A percentile compares a stretch with the other conserved stretches of the same genome.
Conservation (phyloP, 768 basidiomycete species). For the Sistotremastrum niveocremeum region DNA sequence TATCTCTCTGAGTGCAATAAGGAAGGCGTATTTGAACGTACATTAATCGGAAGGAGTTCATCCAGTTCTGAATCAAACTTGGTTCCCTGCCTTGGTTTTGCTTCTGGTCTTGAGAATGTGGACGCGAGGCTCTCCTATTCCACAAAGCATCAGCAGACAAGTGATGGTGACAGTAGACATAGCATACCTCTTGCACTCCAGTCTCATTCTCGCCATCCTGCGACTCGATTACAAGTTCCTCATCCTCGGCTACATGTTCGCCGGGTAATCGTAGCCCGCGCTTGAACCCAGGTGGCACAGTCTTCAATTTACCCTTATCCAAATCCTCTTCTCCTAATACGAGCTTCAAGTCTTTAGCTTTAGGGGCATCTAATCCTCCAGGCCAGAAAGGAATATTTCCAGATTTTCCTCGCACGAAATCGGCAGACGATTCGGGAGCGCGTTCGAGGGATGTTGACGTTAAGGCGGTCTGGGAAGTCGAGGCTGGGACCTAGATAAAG, state of each 20-base stretch:
- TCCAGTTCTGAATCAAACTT: conserved; percentile 43
- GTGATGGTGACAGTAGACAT: too few relatives aligned
- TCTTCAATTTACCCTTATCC: conserved; percentile 39
- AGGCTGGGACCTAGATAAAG: conserved; percentile 36
- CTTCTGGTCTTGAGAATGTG: too few relatives aligned
- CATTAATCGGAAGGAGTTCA: conserved; percentile 48
- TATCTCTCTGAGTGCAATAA: neutral
- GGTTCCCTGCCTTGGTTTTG: too few relatives aligned
- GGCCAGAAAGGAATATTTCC: conserved; percentile 90
- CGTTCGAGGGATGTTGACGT: conserved; percentile 80
- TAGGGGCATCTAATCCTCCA: conserved; percentile 71
- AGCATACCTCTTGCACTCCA: too few relatives aligned
- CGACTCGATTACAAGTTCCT: conserved; percentile 16
- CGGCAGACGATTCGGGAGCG: conserved; percentile 62
- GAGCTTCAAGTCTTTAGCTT: conserved; percentile 22
- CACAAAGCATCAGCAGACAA: too few relatives aligned
- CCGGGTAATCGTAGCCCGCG: conserved; percentile 65
- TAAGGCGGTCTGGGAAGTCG: conserved; percentile 46
- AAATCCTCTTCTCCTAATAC: conserved; percentile 16
- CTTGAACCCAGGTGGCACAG: conserved; percentile 69
- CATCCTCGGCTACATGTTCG: conserved; percentile 33
- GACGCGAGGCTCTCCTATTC: too few relatives aligned
- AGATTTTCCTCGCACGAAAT: conserved; percentile 89
- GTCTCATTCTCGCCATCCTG: too few relatives aligned
- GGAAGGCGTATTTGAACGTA: conserved; percentile 10